Conservation (phyloP, 306 rosid genomes). For the Prunus persica region DNA sequence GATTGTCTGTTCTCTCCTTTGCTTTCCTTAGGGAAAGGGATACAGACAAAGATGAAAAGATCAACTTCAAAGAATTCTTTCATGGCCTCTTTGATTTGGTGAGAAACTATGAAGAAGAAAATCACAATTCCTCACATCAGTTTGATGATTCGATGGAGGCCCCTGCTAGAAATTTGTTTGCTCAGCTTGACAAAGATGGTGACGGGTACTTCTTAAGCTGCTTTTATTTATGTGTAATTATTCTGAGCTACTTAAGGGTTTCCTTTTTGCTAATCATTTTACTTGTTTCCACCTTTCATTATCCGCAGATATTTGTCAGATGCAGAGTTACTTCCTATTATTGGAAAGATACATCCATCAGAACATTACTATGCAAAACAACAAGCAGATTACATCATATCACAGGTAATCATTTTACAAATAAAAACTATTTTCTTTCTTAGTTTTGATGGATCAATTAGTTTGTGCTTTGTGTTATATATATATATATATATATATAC, state of each 20-base stretch:
- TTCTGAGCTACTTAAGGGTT: conserved; percentile 12
- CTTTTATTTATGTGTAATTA: conserved; percentile 13
- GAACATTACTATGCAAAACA: conserved; percentile 94
- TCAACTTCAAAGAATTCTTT: conserved; percentile 90
- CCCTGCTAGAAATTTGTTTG: conserved; percentile 75
- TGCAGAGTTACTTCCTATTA: conserved; percentile 67
- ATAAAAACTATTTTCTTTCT: background rate
- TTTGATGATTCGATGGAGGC: conserved; percentile 58
- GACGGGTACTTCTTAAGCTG: conserved; percentile 60
- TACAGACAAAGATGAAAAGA: conserved; percentile 80
- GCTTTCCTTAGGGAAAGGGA: conserved; percentile 71
- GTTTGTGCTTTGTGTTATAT: conserved; percentile 15
- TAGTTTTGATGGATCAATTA: conserved; percentile 1
- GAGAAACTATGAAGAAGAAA: conserved; percentile 79
- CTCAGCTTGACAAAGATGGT: conserved; percentile 83
- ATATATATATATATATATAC: conserved; percentile 5
- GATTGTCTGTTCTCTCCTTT: conserved; percentile 26
- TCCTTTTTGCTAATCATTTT: conserved; percentile 22
- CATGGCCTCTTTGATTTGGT: conserved; percentile 98
- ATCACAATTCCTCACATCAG: conserved; percentile 57
- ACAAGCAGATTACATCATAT: conserved; percentile 83
- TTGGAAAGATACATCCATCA: conserved; percentile 93
- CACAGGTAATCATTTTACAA: conserved; percentile 59
- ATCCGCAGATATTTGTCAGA: conserved; percentile 65
- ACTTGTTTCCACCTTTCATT: conserved; percentile 21